A percentile compares a stretch with the other conserved stretches of the same genome.
Evolutionary conservation across 352 stramenopile species (phyloP).

Genomic region (Elongisporangium undulatum): DNA sequence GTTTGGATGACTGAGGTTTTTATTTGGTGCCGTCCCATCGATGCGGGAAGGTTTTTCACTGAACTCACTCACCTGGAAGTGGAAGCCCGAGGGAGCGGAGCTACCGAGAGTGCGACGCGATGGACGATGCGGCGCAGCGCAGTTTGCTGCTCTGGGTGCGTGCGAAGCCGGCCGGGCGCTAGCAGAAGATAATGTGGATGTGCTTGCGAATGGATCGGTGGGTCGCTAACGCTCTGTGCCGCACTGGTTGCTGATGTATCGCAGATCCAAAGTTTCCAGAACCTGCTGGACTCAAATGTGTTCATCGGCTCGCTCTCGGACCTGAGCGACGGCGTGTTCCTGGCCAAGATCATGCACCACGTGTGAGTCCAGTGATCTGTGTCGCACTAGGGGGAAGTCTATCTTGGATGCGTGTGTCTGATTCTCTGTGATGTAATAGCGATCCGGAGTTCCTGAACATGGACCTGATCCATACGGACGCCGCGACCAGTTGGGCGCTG

Average conservation of each 20-base stretch:
- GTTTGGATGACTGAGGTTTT: neutral
- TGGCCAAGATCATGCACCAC: conserved; percentile 81
- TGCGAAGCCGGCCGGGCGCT: neutral
- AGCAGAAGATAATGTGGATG: neutral
- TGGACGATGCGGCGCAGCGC: conserved; percentile 72
- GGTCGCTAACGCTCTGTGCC: neutral
- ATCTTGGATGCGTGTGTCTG: neutral
- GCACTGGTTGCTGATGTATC: conserved; percentile 2
- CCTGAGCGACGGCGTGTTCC: conserved; percentile 77
- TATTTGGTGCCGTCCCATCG: neutral
- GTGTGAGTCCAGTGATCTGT: conserved; percentile 45
- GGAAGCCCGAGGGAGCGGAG: neutral
- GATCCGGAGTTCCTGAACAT: conserved; percentile 76
- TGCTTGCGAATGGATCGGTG: neutral
- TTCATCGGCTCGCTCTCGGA: conserved; percentile 40
- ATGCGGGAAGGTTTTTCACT: neutral
- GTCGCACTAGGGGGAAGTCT: neutral
- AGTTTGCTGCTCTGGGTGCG: conserved; percentile 75
- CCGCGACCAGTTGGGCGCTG: conserved; percentile 64
- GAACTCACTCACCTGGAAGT: neutral
- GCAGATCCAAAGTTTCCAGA: conserved; percentile 74
- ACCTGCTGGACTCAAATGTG: conserved; percentile 40
- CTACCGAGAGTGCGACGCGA: conserved; percentile 9
- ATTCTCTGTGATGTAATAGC: conserved; percentile 20
- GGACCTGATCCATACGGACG: conserved; percentile 64